Conservation (phyloP, 2,329 filamentous ascomycete genomes). For the Botrytis fragariae region DNA sequence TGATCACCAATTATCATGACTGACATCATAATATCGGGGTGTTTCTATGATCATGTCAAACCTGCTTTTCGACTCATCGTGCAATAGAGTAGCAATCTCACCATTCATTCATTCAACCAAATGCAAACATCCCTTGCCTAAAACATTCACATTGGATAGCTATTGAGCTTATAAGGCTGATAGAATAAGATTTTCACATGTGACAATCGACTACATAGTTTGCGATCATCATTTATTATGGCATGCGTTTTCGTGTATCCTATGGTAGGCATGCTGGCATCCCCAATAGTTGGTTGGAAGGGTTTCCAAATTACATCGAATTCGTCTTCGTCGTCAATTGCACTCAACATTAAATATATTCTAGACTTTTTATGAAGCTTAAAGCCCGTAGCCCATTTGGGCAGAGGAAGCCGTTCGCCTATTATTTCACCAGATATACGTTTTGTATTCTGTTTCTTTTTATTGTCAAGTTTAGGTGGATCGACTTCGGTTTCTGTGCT, state of each 20-base stretch:
- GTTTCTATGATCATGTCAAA: neutral
- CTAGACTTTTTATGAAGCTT: no score
- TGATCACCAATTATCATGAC: no score
- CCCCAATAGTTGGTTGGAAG: no score
- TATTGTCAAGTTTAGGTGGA: no score
- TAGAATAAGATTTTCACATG: neutral
- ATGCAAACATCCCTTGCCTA: neutral
- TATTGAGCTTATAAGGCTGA: neutral
- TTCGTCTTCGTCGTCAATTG: no score
- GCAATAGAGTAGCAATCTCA: neutral
- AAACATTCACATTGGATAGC: neutral
- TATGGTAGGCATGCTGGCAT: neutral
- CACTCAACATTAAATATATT: no score
- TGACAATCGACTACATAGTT: neutral
- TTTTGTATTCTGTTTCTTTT: no score
- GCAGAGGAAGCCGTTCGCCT: no score
- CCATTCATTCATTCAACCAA: neutral
- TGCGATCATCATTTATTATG: neutral
- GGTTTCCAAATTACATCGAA: no score
- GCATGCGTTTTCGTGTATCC: accelerated
- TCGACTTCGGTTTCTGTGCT: no score
- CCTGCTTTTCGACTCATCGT: neutral
- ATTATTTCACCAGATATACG: no score
- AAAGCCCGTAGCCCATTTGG: no score
- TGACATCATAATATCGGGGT: neutral